Percentiles rank a stretch among this genome's conserved stretches.
These are phyloP conservation scores for Syzygium oleosum DNA, from an alignment of 345 rosid genomes.

Conservation along the genomic window DNA sequence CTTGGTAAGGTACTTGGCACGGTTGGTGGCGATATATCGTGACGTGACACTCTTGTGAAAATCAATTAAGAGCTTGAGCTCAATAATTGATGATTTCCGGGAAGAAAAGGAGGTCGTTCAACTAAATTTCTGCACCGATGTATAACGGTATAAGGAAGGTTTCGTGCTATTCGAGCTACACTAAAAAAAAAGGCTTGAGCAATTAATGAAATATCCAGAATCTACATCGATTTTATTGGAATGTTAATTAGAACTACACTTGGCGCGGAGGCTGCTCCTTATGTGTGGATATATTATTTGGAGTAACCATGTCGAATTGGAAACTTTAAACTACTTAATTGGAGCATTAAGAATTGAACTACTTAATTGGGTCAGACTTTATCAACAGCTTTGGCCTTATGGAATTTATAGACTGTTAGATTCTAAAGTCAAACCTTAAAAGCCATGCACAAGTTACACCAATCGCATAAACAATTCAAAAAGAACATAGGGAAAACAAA, in stretches of 20 bases:
- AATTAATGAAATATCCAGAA: background rate
- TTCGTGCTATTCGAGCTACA: background rate
- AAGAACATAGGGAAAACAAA: background rate
- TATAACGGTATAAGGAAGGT: rapidly evolving
- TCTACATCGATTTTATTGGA: background rate
- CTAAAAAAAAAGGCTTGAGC: background rate
- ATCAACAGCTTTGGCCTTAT: background rate
- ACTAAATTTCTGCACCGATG: background rate
- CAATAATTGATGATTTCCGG: background rate
- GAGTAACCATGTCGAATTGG: background rate
- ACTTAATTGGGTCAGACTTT: background rate
- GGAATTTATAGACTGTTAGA: background rate
- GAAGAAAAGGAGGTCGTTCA: background rate
- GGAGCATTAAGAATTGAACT: too few relatives aligned
- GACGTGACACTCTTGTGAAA: background rate
- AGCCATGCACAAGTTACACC: background rate
- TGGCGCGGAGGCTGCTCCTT: too few relatives aligned
- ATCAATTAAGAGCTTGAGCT: background rate
- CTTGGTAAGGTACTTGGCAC: background rate
- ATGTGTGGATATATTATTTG: background rate
- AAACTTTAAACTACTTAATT: background rate
- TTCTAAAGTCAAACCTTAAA: background rate
- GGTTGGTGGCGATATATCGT: too few relatives aligned
- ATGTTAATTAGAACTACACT: background rate
- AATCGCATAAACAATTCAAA: background rate